Conservation (phyloP, 2,329 filamentous ascomycete species). For the Phialophora macrospora region DNA sequence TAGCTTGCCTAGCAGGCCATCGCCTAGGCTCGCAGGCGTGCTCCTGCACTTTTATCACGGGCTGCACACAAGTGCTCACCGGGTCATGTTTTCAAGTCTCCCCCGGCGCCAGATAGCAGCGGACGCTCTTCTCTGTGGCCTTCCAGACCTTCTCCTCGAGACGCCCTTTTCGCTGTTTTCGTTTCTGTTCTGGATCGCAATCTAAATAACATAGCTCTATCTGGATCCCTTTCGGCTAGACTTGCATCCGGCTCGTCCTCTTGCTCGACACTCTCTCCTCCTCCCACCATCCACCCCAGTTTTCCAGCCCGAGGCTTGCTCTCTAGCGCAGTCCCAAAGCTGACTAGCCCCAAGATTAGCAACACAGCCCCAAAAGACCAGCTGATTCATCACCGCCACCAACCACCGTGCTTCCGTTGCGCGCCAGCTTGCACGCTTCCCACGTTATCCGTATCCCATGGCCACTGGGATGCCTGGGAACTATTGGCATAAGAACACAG, state of each 20-base stretch:
- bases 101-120: neutral
- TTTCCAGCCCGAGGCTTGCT: constrained; percentile 16
- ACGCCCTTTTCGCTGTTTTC: neutral
- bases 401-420: constrained; percentile 15
- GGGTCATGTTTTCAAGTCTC: neutral
- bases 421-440: constrained; percentile 27
- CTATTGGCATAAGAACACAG: constrained; percentile 19
- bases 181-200: neutral
- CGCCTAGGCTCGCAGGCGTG: neutral
- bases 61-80: constrained; percentile 20
- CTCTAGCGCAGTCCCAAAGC: constrained; percentile 18
- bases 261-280: neutral
- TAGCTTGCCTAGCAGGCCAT: constrained; percentile 19
- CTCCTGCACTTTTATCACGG: constrained; percentile 5
- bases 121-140: neutral
- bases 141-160: neutral
- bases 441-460: constrained; percentile 15
- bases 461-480: constrained; percentile 20
- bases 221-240: neutral
- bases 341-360: constrained; percentile 26
- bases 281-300: neutral
- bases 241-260: neutral
- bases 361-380: constrained; percentile 14
- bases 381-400: constrained; percentile 31
- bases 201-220: neutral